Percentiles rank a stretch among this genome's conserved stretches.
Conservation (phyloP, 176 grass and related monocot genomes). For the Echinochloa phyllopogon region DNA sequence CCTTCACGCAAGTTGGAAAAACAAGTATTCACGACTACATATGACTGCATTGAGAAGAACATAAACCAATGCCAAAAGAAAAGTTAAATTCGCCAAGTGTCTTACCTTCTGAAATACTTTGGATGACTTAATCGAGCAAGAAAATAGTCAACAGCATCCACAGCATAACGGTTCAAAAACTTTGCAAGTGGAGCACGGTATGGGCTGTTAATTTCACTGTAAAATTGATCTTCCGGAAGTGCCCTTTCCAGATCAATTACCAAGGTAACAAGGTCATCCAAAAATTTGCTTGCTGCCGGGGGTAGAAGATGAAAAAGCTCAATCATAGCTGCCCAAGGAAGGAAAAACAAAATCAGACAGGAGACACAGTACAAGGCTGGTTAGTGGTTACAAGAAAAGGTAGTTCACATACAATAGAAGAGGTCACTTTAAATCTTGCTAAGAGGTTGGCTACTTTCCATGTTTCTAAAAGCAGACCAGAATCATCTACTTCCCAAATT, state of each 20-base stretch:
- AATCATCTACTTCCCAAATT: constrained; percentile 11
- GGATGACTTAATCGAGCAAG: constrained; percentile 79
- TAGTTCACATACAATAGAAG: constrained; percentile 8
- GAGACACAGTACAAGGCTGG: not conserved
- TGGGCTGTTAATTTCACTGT: constrained; percentile 99
- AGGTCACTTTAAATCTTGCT: not conserved
- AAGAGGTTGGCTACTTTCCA: constrained; percentile 5
- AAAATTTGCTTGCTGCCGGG: constrained; percentile 85
- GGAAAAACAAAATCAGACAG: constrained; percentile 41
- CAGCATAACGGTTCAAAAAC: constrained; percentile 90
- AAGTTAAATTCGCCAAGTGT: not conserved
- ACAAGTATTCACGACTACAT: not conserved
- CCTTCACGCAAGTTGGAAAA: not conserved
- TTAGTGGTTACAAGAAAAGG: not conserved
- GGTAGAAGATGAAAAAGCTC: constrained; percentile 99
- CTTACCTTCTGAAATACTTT: constrained; percentile 96
- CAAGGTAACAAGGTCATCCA: constrained; percentile 96
- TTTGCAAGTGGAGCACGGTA: constrained; percentile 94
- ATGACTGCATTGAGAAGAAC: not conserved
- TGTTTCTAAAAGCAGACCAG: not conserved
- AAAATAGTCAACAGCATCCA: constrained; percentile 95
- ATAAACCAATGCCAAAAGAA: constrained; percentile 29
- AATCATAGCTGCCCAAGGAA: constrained; percentile 82
- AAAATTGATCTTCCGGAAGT: constrained; percentile 89
- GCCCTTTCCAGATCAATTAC: constrained; percentile 94